Base-by-base conservation (phyloP, 768 basidiomycete species). In the Lentinula sp. region DNA sequence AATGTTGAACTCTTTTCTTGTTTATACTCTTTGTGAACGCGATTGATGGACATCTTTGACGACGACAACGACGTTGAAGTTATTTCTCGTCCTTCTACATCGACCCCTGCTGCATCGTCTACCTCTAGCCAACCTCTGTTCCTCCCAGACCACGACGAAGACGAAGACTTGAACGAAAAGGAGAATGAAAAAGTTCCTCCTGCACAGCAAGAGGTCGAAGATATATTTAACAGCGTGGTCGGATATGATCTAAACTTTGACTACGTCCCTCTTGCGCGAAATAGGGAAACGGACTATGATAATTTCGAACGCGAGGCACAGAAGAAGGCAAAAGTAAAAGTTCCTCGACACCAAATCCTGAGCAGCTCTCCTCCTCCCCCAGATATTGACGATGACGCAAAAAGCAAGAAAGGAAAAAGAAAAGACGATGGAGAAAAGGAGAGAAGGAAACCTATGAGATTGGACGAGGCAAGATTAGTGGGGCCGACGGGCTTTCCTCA, bases 381-480 rank as follows among this genome's bases (percentile, higher is more conserved):
- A 5, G 59, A 60, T n/a, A 8, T n/a, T 18, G 71, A 70, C 66
- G 66, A 69, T 69, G 71, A 56, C 23, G 65, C 56, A 23, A 69
- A 67, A 6, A 70, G 73, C 3, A 64, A 54, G 7, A 66, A 64
- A 40, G 65, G 65, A 18, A 67, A 54, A 13, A 65, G 48, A n/a
- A 61, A 65, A 15, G 71, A 66, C 11, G 72, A 69, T 9, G 66
- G 62, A 57, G 68, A 64, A 50, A 75, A 73, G 65, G 82, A 81
- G 68, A 78, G 78, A 64, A 76, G 82, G 65, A 79, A 78, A 48
- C 70, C 83, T 3, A 72, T 81, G 23, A 85, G 82, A 70, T 71
- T 97, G 62, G 91, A 95, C 70, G 91, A 93, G 69, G 83, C 76
- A 45, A 80, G 89, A 61, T 70, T 99, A 61, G 74, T 95, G 13